Evolutionary conservation across 306 rosid species (phyloP).

Genomic region (Macrotyloma uniflorum): DNA sequence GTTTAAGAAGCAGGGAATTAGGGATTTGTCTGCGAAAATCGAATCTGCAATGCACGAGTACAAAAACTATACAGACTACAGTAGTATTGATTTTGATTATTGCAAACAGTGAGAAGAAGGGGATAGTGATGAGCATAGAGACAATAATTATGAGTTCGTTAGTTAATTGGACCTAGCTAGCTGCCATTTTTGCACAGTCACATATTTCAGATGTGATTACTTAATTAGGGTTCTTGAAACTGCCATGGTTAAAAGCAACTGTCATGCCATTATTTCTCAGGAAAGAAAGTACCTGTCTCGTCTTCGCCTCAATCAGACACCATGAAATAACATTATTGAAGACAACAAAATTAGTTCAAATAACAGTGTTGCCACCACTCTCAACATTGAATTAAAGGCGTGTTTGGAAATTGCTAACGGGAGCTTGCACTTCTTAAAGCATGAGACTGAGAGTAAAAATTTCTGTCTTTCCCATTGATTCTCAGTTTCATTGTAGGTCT

Average conservation of each 20-base stretch:
- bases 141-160: not conserved
- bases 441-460: too few species aligned
- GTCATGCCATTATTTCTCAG: not conserved
- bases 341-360: not conserved
- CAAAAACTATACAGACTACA: not conserved
- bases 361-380: too few species aligned
- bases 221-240: not conserved
- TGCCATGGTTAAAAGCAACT: not conserved
- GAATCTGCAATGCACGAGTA: not conserved
- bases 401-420: too few species aligned
- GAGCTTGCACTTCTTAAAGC: too few species aligned
- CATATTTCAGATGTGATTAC: not conserved
- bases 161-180: not conserved
- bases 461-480: too few species aligned
- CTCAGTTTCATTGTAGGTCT: too few species aligned
- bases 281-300: not conserved
- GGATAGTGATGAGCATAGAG: too few species aligned
- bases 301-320: not conserved
- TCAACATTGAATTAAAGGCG: too few species aligned
- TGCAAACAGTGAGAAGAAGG: not conserved
- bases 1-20: not conserved
- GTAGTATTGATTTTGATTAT: not conserved
- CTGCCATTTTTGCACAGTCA: not conserved
- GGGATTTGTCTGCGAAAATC: not conserved
- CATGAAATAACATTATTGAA: not conserved